Base-by-base conservation (phyloP, 768 basidiomycete species). In the Clitopilus passeckerianus region DNA sequence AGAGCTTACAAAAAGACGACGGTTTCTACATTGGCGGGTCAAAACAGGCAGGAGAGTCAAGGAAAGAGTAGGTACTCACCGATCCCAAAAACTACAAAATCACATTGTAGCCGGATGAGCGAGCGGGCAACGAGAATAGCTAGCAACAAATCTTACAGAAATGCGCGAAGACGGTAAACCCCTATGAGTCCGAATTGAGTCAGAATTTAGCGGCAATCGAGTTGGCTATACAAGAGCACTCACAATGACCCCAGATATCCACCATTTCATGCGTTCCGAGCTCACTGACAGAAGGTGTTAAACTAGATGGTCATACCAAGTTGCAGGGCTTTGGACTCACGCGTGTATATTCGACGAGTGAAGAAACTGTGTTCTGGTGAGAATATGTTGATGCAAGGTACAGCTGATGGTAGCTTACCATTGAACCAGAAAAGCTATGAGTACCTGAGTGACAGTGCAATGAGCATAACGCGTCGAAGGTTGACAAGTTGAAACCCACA, bases 401-500 rank as follows among this genome's bases (percentile, higher is more conserved):
- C 34, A n/a, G 3, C 9, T 34, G 18, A 15, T 5, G 12, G 18
- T 22, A 44, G 7, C 2, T n/a, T 43, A 80, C 77, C 68, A 69
- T 69, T 81, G 78, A 6, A 75, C 75, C 33, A 76, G 63, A 46
- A 80, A 76, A 18, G 76, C 77, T 50, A 79, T 73, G 35, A 72
- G 16, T 35, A 81, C 64, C 76, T 80, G 27, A 43, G 34, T 33
- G 24, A 58, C 33, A 58, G 35, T 37, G 61, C 30, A 52, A 33
- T 16, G 23, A 41, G 33, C 7, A 5, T 23, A 30, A 46, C 35
- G 14, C 22, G n/a, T 43, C 18, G 50, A 34, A 22, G 6, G 18
- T 27, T 2, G 3, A 30, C 27, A 30, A 7, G 27, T 30, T 30
- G 23, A 46, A n/a, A 59, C 67, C 60, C 59, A 77, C 77, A 66